Conservation (phyloP, 371 early-diverging fungal species). For the Nematocida sp. region DNA sequence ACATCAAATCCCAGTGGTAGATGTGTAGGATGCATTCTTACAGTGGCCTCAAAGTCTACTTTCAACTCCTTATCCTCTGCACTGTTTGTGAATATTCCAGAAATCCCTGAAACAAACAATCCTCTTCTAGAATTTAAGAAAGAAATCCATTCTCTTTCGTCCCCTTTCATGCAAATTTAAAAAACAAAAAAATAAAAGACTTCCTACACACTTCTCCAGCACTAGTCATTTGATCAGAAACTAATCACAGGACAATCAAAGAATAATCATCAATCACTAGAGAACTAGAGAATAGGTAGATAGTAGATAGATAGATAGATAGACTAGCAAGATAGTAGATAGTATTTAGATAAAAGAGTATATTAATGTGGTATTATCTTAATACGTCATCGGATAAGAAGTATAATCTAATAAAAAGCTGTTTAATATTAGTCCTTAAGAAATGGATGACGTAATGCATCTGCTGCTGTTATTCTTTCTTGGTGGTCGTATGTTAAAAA, state of each 20-base stretch:
- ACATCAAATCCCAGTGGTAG: conserved; percentile 46
- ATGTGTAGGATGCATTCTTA: conserved; percentile 42
- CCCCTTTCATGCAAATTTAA: conserved; percentile 35
- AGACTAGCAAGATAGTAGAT: no score
- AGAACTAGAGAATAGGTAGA: no score
- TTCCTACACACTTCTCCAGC: background rate
- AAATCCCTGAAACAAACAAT: conserved; percentile 40
- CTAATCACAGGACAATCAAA: background rate
- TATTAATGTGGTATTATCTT: conserved; percentile 2
- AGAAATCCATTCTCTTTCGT: conserved; percentile 47
- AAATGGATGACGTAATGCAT: conserved; percentile 86
- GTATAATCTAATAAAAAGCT: no score
- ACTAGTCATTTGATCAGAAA: background rate
- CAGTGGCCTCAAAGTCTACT: conserved; percentile 44
- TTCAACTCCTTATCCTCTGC: conserved; percentile 42
- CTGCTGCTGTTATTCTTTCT: conserved; percentile 78
- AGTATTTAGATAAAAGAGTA: background rate
- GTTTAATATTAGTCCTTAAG: conserved; percentile 65
- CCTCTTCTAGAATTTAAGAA: conserved; percentile 36
- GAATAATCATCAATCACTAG: no score
- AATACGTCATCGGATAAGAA: no score
- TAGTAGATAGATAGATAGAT: no score
- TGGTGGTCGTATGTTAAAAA: conserved; percentile 91
- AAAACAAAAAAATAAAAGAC: conserved; percentile 44
- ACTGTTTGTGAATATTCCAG: conserved; percentile 42